Base-by-base conservation (phyloP, 495 filamentous ascomycete species). In the Hyaloscypha hepaticicola region DNA sequence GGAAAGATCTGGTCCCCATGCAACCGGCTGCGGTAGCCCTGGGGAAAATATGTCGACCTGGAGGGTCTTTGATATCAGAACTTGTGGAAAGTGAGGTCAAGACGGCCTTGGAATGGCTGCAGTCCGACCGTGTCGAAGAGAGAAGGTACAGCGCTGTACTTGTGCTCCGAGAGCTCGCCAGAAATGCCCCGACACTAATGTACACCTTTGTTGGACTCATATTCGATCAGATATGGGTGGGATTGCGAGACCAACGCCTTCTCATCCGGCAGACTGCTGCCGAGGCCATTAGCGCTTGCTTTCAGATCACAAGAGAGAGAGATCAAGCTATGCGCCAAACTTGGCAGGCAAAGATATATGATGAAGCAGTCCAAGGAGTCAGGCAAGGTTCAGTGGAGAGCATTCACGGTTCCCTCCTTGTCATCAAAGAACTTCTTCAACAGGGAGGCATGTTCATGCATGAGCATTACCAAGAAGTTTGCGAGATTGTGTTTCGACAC, bases 381-480 rank as follows among this genome's bases (percentile, higher is more conserved):
- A 88, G 88, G 72, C 83, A 85, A 31, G 87, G 84, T 64, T 92
- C 90, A 33, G 80, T 91, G 50, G 95, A 99, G 71, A 87, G 84
- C 66, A 88, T 94, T 34, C 95, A 99, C 74, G 96, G 92, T 29
- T 96, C 93, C 14, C 83, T 99, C 41, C 82, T 99, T 22, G 90
- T 93, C 1, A 80, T 97, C 67, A 93, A 92, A 73, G 94, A 97
- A 73, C 82, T 99, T 27, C 85, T 98, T 19, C 81, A 91, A 65
- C 92, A 95, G 69, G 94, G 95, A 26, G 93, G 92, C 64, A 99
- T 98, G 95, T 99, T 96, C 77, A 97, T 99, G 95, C 89, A 95
- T 56, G 90, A 90, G 33, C 86, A 90, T 66, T 94, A 95, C 68
- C 80, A 85, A 33, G 91, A 96, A 52, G 88, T 91, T 16, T 97